Evolutionary conservation across 1,139 yeast species (phyloP).

Genomic region (Schwanniomyces etchellsii): DNA sequence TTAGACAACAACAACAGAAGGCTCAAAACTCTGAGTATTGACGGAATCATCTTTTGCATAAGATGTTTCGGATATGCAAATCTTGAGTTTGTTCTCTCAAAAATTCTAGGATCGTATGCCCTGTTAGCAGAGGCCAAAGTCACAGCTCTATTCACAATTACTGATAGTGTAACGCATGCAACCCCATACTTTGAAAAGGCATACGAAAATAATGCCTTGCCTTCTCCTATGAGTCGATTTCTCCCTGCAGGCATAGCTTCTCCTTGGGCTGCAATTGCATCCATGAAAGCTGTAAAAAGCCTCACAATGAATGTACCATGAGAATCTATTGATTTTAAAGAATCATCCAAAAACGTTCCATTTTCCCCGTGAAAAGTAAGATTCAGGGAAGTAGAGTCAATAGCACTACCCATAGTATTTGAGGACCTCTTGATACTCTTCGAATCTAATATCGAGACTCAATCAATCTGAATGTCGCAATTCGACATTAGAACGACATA

Average conservation of each 20-base stretch:
- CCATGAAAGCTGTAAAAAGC: constrained; percentile 14
- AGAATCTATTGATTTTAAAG: constrained; percentile 1
- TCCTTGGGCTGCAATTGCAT: constrained; percentile 21
- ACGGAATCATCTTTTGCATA: constrained; percentile 14
- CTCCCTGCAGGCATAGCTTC: too few relatives aligned
- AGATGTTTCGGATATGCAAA: constrained; percentile 9
- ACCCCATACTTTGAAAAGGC: constrained; percentile 33
- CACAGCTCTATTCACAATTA: constrained; percentile 57
- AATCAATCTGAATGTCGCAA: too few relatives aligned
- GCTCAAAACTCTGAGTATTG: constrained; percentile 24
- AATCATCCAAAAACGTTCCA: too few relatives aligned
- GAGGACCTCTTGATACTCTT: too few relatives aligned
- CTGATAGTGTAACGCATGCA: constrained; percentile 56
- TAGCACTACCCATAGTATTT: too few relatives aligned
- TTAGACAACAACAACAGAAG: too few relatives aligned
- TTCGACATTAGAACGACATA: too few relatives aligned
- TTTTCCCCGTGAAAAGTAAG: too few relatives aligned
- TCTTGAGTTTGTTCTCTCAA: constrained; percentile 13
- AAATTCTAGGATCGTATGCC: constrained; percentile 17
- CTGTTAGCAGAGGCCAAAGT: constrained; percentile 59
- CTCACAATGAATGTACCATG: constrained; percentile 3
- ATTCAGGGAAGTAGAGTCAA: too few relatives aligned
- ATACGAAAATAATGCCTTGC: constrained; percentile 15
- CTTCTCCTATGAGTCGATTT: too few relatives aligned
- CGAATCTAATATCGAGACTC: too few relatives aligned